phyloP scores from a whole-genome alignment of 2,329 filamentous ascomycete genomes.

The Aspergillus vadensis region DNA sequence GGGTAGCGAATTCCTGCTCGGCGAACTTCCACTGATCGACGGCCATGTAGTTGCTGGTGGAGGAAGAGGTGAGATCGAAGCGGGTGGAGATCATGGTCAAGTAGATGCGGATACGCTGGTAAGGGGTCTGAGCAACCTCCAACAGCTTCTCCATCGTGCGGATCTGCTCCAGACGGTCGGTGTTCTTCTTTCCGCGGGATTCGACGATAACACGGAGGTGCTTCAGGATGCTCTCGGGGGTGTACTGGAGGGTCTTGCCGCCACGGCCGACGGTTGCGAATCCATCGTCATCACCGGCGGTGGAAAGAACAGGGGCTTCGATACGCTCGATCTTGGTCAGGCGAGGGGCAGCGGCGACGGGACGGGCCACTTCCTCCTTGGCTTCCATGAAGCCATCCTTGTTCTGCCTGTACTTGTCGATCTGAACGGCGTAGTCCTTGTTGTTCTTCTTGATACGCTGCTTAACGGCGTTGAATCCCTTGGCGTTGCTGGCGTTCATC shows the following conservation, averaged over 20 bases:
- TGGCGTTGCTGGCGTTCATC: conserved; percentile 95
- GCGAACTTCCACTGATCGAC: conserved; percentile 97
- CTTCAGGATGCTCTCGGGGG: conserved; percentile 97
- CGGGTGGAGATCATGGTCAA: conserved; percentile 88
- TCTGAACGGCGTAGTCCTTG: conserved; percentile 86
- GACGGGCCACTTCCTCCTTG: conserved; percentile 69
- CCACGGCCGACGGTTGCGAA: conserved; percentile 88
- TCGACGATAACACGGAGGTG: conserved; percentile 91
- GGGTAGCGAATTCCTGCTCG: conserved; percentile 77
- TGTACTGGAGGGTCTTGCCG: conserved; percentile 87
- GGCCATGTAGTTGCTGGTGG: conserved; percentile 74
- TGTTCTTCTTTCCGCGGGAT: conserved; percentile 98
- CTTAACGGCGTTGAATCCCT: conserved; percentile 93
- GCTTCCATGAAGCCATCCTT: conserved; percentile 87
- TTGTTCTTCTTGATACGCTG: conserved; percentile 99
- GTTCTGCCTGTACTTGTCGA: conserved; percentile 82
- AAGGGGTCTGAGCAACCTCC: conserved; percentile 85
- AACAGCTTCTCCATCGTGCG: conserved; percentile 94
- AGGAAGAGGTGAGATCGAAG: conserved; percentile 86
- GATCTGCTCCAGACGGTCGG: conserved; percentile 91
- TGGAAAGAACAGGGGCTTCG: conserved; percentile 51
- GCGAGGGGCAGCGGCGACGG: conserved; percentile 52
- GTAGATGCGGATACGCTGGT: conserved; percentile 91
- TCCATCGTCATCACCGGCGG: conserved; percentile 71
- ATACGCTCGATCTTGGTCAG: conserved; percentile 49